Base-by-base conservation (phyloP, 2,329 filamentous ascomycete species). In the Neophaeococcomyces aloes region DNA sequence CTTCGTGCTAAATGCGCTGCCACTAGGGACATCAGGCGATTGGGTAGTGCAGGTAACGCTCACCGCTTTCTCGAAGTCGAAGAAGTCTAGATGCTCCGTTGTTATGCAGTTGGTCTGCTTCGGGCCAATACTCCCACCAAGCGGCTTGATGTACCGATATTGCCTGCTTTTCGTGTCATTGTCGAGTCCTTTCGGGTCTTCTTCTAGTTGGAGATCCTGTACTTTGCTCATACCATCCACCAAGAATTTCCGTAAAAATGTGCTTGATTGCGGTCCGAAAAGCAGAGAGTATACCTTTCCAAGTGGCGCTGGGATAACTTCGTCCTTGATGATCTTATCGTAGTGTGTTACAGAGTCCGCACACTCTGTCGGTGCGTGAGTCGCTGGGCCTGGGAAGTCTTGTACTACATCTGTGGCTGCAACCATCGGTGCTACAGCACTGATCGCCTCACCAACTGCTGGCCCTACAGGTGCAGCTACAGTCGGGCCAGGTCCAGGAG, bases 101-200 rank as follows among this genome's bases (percentile, higher is more conserved):
- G 86, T 87, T 46, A 93, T 82, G 61, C 91, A 98, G 59, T 94
- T 95, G 10, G 91, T 98, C 66, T 94, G 86, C 60, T 76, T 91
- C 1, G 91, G 91, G 0, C 91, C 91, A 52, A 98, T 89, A 1
- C 85, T 72, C 2, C 73, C 84, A 55, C 80, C 75, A 2, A 98
- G 68, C 1, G 91, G 91, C 61, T 95, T 96, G 65, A 94, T 94
- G 61, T 95, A 98, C 1, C 79, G 81, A 60, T 82, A 94, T 15
- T 69, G 78, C 35, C 88, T 77, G 2, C 75, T 74, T 59, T 80
- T 84, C 64, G 81, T 84, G 14, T 93, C 86, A 37, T 78, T 75
- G 2, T 76, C 77, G 18, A 93, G 64, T 0, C 84, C 86, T 56
- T 81, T 83, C 58, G 86, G 86, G 53, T 93, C 87, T 43, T 77